Evolutionary conservation across 495 filamentous ascomycete species (phyloP).

Genomic region (Terfezia boudieri): DNA sequence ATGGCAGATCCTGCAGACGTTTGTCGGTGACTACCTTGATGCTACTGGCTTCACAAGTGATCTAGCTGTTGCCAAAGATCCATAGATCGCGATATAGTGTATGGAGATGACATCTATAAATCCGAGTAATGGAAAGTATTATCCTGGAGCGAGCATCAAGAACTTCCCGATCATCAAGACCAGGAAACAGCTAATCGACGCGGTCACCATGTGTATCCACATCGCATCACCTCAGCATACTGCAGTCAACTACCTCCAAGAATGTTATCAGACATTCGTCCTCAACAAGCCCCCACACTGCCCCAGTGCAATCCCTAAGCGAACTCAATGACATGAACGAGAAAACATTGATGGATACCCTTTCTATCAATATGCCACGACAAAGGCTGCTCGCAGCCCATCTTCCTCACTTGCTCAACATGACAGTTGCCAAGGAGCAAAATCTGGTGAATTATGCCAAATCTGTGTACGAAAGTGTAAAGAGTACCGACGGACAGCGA

Average conservation of each 20-base stretch:
- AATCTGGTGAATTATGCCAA: conserved; percentile 22
- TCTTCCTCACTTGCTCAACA: conserved; percentile 25
- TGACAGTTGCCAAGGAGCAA: conserved; percentile 22
- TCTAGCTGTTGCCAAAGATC: conserved; percentile 15
- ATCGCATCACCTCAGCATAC: conserved; percentile 28
- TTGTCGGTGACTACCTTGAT: conserved; percentile 19
- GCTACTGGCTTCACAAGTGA: conserved; percentile 6
- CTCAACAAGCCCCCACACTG: conserved; percentile 23
- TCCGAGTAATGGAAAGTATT: too few relatives aligned
- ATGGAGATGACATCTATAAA: conserved; percentile 21
- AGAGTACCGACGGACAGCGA: too few relatives aligned
- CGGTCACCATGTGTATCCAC: conserved; percentile 29
- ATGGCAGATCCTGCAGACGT: conserved; percentile 22
- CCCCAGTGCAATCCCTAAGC: conserved; percentile 16
- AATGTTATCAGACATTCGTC: conserved; percentile 28
- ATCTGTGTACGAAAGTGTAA: conserved; percentile 13
- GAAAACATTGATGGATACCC: conserved; percentile 19
- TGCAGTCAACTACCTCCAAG: conserved; percentile 29
- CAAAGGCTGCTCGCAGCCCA: conserved; percentile 25
- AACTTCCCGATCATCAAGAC: conserved; percentile 8
- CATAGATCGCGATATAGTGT: conserved; percentile 21
- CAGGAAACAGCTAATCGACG: conserved; percentile 6
- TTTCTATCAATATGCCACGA: conserved; percentile 22
- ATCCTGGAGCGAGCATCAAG: not conserved
- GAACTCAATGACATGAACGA: conserved; percentile 18